Evolutionary conservation across 495 filamentous ascomycete genomes (phyloP), one percentile per base, ranked within the genome.

Genomic region (Amniculicola lignicola): DNA sequence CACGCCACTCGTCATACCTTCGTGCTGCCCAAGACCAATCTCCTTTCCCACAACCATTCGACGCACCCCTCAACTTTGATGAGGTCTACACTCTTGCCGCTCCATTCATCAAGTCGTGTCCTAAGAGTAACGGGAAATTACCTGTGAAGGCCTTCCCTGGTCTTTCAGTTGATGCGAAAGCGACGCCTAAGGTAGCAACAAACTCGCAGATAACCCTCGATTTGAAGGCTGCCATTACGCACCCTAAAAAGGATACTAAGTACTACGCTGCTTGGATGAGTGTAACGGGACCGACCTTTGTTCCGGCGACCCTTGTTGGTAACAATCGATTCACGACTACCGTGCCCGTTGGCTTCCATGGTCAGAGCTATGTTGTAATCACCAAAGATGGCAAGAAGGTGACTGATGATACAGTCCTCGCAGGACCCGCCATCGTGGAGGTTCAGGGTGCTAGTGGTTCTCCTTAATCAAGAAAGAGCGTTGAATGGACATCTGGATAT

Each of bases 1-100:
- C 80, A 29, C 76, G 82, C 3, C 83, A 85, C 70, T 78, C 72
- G 24, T 70, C 82, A 5, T 80, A 78, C 65, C 72, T 85, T 45
- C 81, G 83, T 41, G 70, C 71, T 33, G 67, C 74, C 3, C 69
- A 76, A 7, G 66, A 71, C 7, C 64, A 79, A 41, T 64, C 64
- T 15, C 79, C 83, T 3, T 79, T 79, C 50, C 69, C 82, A 4
- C 74, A 79, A 40, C 67, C 80, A 1, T 82, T 83, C 63, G 83
- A 83, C 31, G 72, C 71, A 3, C 80, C 82, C 4, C 72, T 85
- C 14, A 67, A 69, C 43, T 73, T 80, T 59, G 73, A 83, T 49
- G 71, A 78, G 54, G 80, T 85, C n/a, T 81, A 78, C 69, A 82
- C 81, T 4, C 69, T 85, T 22, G 83, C 82, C 5, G 70, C 76